phyloP scores from a whole-genome alignment of 179 eudicot species.

The Vitellaria paradoxa region DNA sequence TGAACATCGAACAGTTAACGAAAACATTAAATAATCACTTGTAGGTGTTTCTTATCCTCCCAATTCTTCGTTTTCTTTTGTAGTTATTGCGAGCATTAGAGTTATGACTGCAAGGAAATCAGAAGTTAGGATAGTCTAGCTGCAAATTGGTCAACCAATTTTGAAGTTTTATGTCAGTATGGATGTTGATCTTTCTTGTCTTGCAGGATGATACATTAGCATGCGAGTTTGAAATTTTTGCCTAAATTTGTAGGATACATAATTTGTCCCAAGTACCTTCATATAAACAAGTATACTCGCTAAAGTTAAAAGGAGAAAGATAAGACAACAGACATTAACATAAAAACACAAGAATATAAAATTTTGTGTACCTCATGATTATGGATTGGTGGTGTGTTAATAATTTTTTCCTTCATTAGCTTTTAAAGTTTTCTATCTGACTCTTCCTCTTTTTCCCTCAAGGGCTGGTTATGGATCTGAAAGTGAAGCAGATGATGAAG shows the following conservation, averaged over 20 bases:
- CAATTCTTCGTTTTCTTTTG: not conserved
- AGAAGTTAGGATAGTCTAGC: too few species aligned
- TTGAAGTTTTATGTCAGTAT: not conserved
- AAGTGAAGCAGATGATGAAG: slow-evolving; percentile 42
- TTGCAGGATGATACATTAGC: not conserved
- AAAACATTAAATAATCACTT: not conserved
- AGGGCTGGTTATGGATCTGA: slow-evolving; percentile 1
- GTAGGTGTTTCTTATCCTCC: not conserved
- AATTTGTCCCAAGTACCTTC: too few species aligned
- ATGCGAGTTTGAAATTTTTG: not conserved
- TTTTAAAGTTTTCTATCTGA: too few species aligned
- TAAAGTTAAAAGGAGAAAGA: not conserved
- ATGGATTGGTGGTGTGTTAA: not conserved
- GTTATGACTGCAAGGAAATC: too few species aligned
- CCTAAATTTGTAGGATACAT: not conserved
- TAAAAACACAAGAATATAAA: not conserved
- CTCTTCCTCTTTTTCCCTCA: not conserved
- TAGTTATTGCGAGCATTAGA: not conserved
- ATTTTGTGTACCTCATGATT: not conserved
- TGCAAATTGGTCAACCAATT: too few species aligned
- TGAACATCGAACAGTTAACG: not conserved
- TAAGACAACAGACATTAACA: not conserved
- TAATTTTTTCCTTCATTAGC: not conserved
- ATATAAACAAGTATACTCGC: not conserved
- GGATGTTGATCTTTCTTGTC: not conserved